Evolutionary conservation across 805 yeast genomes (phyloP), one percentile per base, ranked within the genome.

Genomic region (Wickerhamiella shivajii): DNA sequence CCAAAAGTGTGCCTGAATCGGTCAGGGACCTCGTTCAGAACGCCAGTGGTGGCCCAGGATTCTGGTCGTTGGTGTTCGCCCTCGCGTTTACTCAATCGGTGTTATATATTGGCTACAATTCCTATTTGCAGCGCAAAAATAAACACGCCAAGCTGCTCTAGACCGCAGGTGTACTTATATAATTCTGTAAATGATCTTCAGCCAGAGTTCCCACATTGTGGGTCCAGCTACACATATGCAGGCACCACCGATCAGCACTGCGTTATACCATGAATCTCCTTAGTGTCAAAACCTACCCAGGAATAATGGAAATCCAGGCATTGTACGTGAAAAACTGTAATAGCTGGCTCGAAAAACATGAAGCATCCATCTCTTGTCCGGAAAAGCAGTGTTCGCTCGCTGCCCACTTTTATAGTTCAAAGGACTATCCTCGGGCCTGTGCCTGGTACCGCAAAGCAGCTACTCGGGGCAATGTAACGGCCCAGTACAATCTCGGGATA

Each of bases 71-170:
- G 18, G 30, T 30, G 10, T n/a, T 30, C 10, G 34, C 30, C 14
- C 34, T 30, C 10, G 25, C 29, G 25, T 27, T 29, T n/a, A 33
- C 33, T 13, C 39, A 36, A 33, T 33, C 27, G 18, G 27, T 25
- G 20, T 22, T 32, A 14, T 29, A 32, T 17, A 14, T 32, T 14
- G 28, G 30, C 27, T 36, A 31, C 32, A 33, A 20, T 17, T 15
- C 30, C 20, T 36, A 29, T 18, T n/a, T 24, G 5, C 24, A 29
- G 10, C 39, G 39, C 26, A 34, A 32, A 21, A 18, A 31, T 7
- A 34, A 33, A 18, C 35, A 32, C 24, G 30, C 22, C 39, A 47
- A 36, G 28, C 29, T 36, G 21, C 29, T 36, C 17, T 36, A 29
- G 24, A 24, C 5, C n/a, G n/a, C n/a, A n/a, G n/a, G n/a, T n/a